These are phyloP conservation scores for Marasmius fiardii DNA, from an alignment of 1,284 basidiomycete species.

Conservation along the genomic window DNA sequence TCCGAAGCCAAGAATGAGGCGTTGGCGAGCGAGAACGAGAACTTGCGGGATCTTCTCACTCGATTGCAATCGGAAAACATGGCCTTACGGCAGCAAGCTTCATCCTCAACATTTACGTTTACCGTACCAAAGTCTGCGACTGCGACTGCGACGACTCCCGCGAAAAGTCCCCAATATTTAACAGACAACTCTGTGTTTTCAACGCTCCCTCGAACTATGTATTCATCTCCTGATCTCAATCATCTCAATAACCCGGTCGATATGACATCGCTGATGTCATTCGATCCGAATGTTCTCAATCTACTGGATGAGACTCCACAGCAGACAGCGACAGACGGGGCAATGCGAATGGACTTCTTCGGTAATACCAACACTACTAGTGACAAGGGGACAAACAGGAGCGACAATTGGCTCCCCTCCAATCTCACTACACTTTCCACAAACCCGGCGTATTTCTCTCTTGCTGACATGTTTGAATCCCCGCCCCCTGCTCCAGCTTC, in stretches of 20 bases:
- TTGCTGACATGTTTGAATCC: constrained; percentile 55
- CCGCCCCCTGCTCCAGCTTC: constrained; percentile 22
- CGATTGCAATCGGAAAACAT: constrained; percentile 80
- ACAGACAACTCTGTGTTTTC: constrained; percentile 21
- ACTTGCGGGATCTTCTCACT: constrained; percentile 70
- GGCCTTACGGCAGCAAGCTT: constrained; percentile 52
- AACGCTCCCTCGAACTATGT: constrained; percentile 15
- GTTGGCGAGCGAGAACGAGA: constrained; percentile 69
- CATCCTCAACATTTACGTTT: constrained; percentile 64
- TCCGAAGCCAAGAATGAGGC: constrained; percentile 74
- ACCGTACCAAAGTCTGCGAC: constrained; percentile 49
- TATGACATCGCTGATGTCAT: constrained; percentile 59
- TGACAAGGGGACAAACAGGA: not conserved
- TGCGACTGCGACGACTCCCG: constrained; percentile 24
- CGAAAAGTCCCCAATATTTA: constrained; percentile 8
- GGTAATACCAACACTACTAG: constrained; percentile 15
- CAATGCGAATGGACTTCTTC: constrained; percentile 64
- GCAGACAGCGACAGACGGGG: constrained; percentile 45
- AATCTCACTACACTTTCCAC: constrained; percentile 70
- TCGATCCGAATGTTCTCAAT: constrained; percentile 61
- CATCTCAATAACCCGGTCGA: constrained; percentile 46
- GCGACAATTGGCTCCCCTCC: constrained; percentile 26
- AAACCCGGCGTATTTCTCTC: constrained; percentile 80
- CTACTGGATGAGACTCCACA: constrained; percentile 57
- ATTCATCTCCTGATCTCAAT: constrained; percentile 16